Evolutionary conservation across 495 filamentous ascomycete genomes (phyloP).

Genomic region (Xanthoparmelia taractica): DNA sequence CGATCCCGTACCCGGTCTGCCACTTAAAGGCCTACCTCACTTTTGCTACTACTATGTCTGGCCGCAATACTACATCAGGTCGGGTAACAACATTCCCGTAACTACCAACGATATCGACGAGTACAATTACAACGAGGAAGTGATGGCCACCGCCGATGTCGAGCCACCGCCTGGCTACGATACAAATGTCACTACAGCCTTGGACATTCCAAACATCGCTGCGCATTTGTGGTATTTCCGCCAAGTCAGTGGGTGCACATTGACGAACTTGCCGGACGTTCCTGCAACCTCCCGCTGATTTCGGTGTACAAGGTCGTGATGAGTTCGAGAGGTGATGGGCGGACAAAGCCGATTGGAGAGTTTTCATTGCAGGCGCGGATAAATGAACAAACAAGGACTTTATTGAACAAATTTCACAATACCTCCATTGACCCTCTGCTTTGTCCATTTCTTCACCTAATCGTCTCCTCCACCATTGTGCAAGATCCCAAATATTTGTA

Average conservation of each 20-base stretch:
- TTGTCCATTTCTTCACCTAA: too few relatives aligned
- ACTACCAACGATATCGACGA: neutral
- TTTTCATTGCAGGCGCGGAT: neutral
- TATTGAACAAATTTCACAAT: too few relatives aligned
- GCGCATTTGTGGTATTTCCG: slow-evolving; percentile 4
- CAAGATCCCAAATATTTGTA: too few relatives aligned
- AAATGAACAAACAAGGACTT: neutral
- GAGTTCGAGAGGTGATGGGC: neutral
- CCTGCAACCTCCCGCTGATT: neutral
- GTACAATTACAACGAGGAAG: neutral
- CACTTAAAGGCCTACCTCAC: neutral
- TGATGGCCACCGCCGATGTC: neutral
- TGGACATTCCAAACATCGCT: neutral
- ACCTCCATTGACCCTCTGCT: too few relatives aligned
- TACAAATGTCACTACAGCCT: neutral
- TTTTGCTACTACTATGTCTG: neutral
- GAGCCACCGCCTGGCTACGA: neutral
- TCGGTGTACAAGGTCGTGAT: neutral
- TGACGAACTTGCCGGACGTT: neutral
- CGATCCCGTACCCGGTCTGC: neutral
- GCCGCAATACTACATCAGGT: neutral
- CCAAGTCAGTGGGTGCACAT: neutral
- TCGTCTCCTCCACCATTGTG: too few relatives aligned
- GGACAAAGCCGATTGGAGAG: too few relatives aligned
- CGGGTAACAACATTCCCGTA: neutral